Base-by-base conservation (phyloP, 805 yeast species). In the Suhomyces sp. region DNA sequence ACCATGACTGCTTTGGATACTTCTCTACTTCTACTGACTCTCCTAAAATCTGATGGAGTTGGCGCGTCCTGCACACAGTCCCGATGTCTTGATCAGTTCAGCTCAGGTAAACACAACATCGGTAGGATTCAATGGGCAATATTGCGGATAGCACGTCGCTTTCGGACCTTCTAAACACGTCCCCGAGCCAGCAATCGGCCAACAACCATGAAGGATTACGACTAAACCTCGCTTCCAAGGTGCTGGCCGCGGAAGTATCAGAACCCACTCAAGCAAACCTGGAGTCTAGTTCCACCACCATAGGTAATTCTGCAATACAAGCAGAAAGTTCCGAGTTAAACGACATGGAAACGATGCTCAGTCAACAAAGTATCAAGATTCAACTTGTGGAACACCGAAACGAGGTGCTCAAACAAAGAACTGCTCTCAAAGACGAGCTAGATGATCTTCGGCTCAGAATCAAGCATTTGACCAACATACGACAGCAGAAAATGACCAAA, bases 1-100 rank as follows among this genome's bases (percentile, higher is more conserved):
- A 82, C 85, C 86, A 82, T 80, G 27, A 23, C 42, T 42, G 17
- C 29, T 24, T 24, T 42, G 31, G 3, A 7, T 17, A 5, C 24
- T 10, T 19, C 5, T 19, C 24, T 22, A 22, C 31, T 46, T 38
- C 40, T 17, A 4, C 17, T 26, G 19, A n/a, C 33, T 42, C 29
- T 50, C 47, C 44, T 47, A 17, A 38, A 35, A 40, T 47, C 47
- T 38, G 12, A 38, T 38, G 42, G 5, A 19, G 12, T 17, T 10
- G 12, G 42, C 17, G 24, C 42, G 42, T 19, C 42, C 42, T 38
- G 42, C 24, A 38, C 42, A 38, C 24, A 38, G n/a, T 9, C 42
- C 5, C 22, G 42, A 38, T 38, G 42, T 17, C 24, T 38, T 19
- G 42, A 38, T 38, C 40, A 19, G 24, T 17, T n/a, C 36, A 31